phyloP scores from a whole-genome alignment of 2,329 filamentous ascomycete genomes.

The Apiospora malaysiana region DNA sequence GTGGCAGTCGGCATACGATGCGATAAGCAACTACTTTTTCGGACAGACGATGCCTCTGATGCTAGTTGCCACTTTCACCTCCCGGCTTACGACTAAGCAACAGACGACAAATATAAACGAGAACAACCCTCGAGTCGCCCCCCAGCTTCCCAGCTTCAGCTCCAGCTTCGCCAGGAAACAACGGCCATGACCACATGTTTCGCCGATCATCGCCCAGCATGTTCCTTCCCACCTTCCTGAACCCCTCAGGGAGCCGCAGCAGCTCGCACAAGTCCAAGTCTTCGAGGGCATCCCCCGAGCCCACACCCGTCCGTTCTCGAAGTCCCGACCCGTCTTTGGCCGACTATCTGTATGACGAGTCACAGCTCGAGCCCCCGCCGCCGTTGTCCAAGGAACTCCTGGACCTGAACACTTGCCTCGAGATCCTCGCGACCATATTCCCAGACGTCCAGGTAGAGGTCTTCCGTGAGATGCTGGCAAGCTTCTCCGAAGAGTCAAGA shows the following conservation, averaged over 20 bases:
- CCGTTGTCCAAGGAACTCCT: slow-evolving; percentile 66
- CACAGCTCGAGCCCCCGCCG: slow-evolving; percentile 54
- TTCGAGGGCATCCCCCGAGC: slow-evolving; percentile 17
- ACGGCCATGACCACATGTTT: slow-evolving; percentile 65
- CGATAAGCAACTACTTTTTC: background rate
- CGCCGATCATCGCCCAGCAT: slow-evolving; percentile 63
- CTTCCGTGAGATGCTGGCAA: slow-evolving; percentile 79
- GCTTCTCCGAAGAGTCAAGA: slow-evolving; percentile 77
- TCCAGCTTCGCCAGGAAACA: slow-evolving; percentile 55
- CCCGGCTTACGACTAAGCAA: background rate
- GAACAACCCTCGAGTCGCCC: slow-evolving; percentile 59
- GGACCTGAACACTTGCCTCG: slow-evolving; percentile 73
- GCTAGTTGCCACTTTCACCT: background rate
- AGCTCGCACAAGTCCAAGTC: background rate
- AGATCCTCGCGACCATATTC: slow-evolving; percentile 73
- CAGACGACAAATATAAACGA: slow-evolving; percentile 55
- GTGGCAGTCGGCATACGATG: background rate
- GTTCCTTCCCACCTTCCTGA: slow-evolving; percentile 19
- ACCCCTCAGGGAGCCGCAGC: slow-evolving; percentile 6
- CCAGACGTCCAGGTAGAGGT: slow-evolving; percentile 83
- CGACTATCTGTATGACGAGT: slow-evolving; percentile 61
- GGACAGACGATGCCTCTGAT: background rate
- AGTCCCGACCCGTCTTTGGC: slow-evolving; percentile 33
- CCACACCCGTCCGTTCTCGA: slow-evolving; percentile 24
- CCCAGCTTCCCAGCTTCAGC: background rate